Conservation (phyloP, 805 yeast genomes). For the Cyberlindnera misumaiensis region DNA sequence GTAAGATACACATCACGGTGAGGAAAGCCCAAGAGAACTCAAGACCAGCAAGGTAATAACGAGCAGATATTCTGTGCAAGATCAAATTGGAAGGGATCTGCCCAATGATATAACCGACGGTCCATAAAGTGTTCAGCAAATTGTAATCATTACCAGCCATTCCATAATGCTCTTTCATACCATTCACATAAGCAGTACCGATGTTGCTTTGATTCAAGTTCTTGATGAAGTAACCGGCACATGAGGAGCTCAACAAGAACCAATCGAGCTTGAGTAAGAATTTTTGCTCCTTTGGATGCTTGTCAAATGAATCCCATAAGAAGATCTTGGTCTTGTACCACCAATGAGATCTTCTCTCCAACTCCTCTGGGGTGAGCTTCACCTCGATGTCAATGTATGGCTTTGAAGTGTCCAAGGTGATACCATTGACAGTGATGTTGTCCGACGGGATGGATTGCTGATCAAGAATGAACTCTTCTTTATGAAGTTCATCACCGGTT, state of each 20-base stretch:
- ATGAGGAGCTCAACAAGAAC: constrained; percentile 34
- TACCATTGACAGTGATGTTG: too few relatives aligned
- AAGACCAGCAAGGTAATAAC: constrained; percentile 36
- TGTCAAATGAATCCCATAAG: constrained; percentile 28
- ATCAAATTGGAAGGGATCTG: constrained; percentile 40
- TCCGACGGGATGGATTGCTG: too few relatives aligned
- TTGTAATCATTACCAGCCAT: constrained; percentile 38
- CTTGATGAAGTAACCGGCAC: constrained; percentile 41
- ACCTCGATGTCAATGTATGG: constrained; percentile 14
- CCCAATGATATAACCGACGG: constrained; percentile 45
- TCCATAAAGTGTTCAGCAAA: constrained; percentile 36
- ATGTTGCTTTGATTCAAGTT: constrained; percentile 40
- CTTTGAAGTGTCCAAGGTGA: constrained; percentile 34
- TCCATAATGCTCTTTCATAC: constrained; percentile 37
- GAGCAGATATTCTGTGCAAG: constrained; percentile 34
- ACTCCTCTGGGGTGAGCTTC: constrained; percentile 6
- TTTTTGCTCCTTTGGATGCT: constrained; percentile 29
- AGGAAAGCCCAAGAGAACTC: constrained; percentile 39
- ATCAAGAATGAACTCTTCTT: too few relatives aligned
- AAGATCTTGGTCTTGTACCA: constrained; percentile 10
- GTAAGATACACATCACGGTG: constrained; percentile 29
- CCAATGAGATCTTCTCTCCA: constrained; percentile 7
- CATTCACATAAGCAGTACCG: constrained; percentile 40
- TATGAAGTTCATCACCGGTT: too few relatives aligned
- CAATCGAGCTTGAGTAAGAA: constrained; percentile 31